Evolutionary conservation across 331 rosid species (phyloP).

Genomic region (Erythrophleum ivorense): DNA sequence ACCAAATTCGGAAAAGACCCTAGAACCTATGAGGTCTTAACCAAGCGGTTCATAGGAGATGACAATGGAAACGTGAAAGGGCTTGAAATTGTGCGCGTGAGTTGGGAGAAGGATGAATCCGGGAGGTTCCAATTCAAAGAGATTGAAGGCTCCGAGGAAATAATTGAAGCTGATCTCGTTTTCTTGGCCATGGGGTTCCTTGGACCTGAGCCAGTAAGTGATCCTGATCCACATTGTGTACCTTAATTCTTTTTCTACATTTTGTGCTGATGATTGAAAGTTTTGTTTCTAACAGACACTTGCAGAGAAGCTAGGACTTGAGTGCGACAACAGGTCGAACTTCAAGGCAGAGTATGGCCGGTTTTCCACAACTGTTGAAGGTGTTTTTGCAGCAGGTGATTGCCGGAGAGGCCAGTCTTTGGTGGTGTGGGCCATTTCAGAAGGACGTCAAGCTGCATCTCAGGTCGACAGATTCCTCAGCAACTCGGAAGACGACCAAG

Average conservation of each 20-base stretch:
- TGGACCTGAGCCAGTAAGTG: slow-evolving; percentile 71
- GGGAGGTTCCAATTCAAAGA: slow-evolving; percentile 64
- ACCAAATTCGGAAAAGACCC: slow-evolving; percentile 73
- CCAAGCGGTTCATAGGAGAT: slow-evolving; percentile 69
- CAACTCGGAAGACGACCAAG: too few relatives aligned
- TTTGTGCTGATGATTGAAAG: too few relatives aligned
- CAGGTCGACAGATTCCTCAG: slow-evolving; percentile 62
- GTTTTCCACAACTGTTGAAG: slow-evolving; percentile 62
- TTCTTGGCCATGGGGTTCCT: slow-evolving; percentile 77
- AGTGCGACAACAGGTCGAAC: slow-evolving; percentile 59
- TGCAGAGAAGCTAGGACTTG: slow-evolving; percentile 61
- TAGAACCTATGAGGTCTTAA: slow-evolving; percentile 66
- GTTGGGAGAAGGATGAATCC: slow-evolving; percentile 66
- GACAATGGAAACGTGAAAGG: slow-evolving; percentile 62
- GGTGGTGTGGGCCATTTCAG: slow-evolving; percentile 76
- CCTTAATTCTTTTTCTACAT: too few relatives aligned
- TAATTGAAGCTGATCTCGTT: slow-evolving; percentile 62
- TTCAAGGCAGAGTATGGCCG: slow-evolving; percentile 70
- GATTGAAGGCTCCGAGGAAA: slow-evolving; percentile 68
- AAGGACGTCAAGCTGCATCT: slow-evolving; percentile 73
- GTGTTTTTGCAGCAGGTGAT: slow-evolving; percentile 71
- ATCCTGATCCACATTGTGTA: too few relatives aligned
- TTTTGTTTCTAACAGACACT: slow-evolving; percentile 44
- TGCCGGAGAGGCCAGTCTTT: slow-evolving; percentile 74
- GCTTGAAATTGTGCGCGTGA: slow-evolving; percentile 60